phyloP scores from a whole-genome alignment of 2,329 filamentous ascomycete species.

The Penicillium griseofulvum region DNA sequence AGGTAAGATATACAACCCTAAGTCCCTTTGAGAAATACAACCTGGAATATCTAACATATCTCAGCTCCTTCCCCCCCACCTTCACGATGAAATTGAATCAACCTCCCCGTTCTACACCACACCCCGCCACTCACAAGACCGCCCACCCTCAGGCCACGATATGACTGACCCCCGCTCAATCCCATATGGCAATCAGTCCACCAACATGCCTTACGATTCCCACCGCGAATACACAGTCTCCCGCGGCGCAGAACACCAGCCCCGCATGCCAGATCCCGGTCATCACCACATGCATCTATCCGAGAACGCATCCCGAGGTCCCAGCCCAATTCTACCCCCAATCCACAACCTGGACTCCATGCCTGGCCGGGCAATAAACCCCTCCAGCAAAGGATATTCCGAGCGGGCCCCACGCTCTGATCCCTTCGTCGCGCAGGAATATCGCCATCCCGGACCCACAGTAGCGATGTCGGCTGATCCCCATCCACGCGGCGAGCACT shows the following conservation, averaged over 20 bases:
- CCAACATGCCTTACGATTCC: slow-evolving; percentile 24
- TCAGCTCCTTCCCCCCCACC: slow-evolving; percentile 41
- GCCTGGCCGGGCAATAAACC: slow-evolving; percentile 27
- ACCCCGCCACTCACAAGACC: slow-evolving; percentile 31
- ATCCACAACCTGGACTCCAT: slow-evolving; percentile 38
- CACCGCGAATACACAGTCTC: slow-evolving; percentile 28
- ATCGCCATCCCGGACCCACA: slow-evolving; percentile 19
- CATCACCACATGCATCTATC: slow-evolving; percentile 20
- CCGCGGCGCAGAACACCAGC: slow-evolving; percentile 13
- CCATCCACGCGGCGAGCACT: slow-evolving; percentile 24
- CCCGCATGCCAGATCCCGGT: slow-evolving; percentile 22
- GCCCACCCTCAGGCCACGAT: slow-evolving; percentile 29
- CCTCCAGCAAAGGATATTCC: slow-evolving; percentile 20
- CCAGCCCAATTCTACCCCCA: slow-evolving; percentile 38
- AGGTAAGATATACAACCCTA: slow-evolving; percentile 26
- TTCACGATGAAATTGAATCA: slow-evolving; percentile 44
- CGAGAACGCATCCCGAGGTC: slow-evolving; percentile 30
- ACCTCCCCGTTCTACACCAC: slow-evolving; percentile 32
- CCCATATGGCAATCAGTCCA: slow-evolving; percentile 19
- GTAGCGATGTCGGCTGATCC: slow-evolving; percentile 26
- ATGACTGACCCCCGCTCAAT: slow-evolving; percentile 32
- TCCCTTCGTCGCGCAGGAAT: slow-evolving; percentile 25
- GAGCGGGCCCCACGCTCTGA: slow-evolving; percentile 31
- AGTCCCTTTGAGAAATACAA: background rate
- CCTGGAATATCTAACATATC: slow-evolving; percentile 7